These are phyloP conservation scores for Leptodontidium sp. DNA, from an alignment of 2,329 filamentous ascomycete species.

Conservation along the genomic window DNA sequence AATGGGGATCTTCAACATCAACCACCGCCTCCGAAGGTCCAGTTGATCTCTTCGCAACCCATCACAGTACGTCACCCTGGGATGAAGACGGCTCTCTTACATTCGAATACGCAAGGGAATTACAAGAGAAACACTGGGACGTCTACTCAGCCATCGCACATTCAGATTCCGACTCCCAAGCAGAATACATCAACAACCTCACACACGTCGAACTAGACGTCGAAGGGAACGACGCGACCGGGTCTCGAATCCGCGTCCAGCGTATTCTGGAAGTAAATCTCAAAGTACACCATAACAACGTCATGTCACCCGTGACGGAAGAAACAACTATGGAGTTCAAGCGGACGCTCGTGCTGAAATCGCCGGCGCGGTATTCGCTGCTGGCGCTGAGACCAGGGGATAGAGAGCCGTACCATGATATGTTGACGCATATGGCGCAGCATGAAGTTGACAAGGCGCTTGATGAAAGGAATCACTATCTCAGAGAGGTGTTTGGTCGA, in stretches of 20 bases:
- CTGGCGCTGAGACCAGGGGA: background rate
- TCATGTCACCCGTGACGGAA: background rate
- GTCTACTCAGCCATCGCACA: too few relatives aligned
- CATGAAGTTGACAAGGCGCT: conserved; percentile 19
- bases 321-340: conserved; percentile 17
- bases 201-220: conserved; percentile 19
- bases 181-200: background rate
- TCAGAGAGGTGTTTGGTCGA: background rate
- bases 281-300: background rate
- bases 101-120: background rate
- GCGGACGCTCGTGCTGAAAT: conserved; percentile 8
- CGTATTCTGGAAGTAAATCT: conserved; percentile 16
- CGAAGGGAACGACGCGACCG: conserved; percentile 10
- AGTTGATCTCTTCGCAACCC: background rate
- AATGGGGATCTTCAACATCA: background rate
- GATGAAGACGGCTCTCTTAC: conserved; percentile 1
- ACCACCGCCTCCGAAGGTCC: background rate
- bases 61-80: background rate
- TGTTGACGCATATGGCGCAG: conserved; percentile 16
- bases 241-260: conserved; percentile 12
- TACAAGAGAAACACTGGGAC: background rate
- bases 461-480: conserved; percentile 15
- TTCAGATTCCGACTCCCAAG: background rate
- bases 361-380: background rate
- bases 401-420: background rate